Base-by-base conservation (phyloP, 2,329 filamentous ascomycete species). In the Chaetothyriales sp. region DNA sequence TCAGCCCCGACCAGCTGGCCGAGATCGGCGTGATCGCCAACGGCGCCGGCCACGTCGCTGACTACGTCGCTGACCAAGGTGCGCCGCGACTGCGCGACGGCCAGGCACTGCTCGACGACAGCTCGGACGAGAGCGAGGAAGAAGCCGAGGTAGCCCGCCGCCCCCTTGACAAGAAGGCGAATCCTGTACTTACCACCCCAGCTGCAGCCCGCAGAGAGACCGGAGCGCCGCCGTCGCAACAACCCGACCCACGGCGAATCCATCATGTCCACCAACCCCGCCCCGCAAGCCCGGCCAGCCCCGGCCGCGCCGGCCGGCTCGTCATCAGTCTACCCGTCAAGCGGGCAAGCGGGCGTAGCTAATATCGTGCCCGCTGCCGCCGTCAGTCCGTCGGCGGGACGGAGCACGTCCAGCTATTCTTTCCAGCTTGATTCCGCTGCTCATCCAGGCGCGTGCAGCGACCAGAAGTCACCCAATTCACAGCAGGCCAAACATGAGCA, bases 1-100 rank as follows among this genome's bases (percentile, higher is more conserved):
- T 80, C 59, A 84, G 84, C 59, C 82, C 85, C 47, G 82, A 86
- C 65, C 83, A 89, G 65, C 87, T 84, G 8, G 85, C 89, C 13
- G 57, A 51, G 45, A 43, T 60, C 43, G 53, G 56, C 40, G 51
- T 53, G 2, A 49, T 56, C 25, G 54, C 54, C 9, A 53, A 76
- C 61, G 33, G 74, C 73, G 59, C 76, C 76, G n/a, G 72, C 69
- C 15, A 77, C 63, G 45, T 77, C 71, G 58, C 77, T 75, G 49
- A 77, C 66, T n/a, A 74, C 73, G 58, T 72, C 73, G 4, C 70
- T 66, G 5, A 48, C 22, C 54, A 52, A 37, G 51, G 51, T 29
- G 47, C 47, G 6, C 54, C 52, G 15, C 55, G 57, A 15, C 52
- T 55, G 44, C 54, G 55, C 18, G 56, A 60, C 18, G 58, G 59